phyloP scores from a whole-genome alignment of 495 filamentous ascomycete species.

The Articulospora tetracladia region DNA sequence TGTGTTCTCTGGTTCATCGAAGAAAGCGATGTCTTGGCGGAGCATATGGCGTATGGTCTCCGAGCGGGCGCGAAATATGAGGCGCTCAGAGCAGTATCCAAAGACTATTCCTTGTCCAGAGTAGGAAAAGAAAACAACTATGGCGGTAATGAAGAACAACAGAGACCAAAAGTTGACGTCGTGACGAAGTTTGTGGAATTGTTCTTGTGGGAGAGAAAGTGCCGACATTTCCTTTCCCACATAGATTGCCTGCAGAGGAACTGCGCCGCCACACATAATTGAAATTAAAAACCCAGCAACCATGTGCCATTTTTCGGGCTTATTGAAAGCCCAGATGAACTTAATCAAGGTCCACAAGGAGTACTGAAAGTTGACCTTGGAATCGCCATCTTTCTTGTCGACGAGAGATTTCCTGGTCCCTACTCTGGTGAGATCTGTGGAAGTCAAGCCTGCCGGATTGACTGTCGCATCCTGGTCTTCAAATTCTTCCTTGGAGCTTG shows the following conservation, averaged over 20 bases:
- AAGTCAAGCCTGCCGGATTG: background rate
- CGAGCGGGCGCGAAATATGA: constrained; percentile 31
- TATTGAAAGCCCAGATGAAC: constrained; percentile 77
- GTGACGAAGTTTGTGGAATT: constrained; percentile 11
- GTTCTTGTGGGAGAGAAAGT: background rate
- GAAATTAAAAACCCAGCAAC: constrained; percentile 67
- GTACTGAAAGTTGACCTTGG: constrained; percentile 29
- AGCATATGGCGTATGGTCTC: constrained; percentile 54
- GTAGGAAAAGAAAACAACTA: constrained; percentile 35
- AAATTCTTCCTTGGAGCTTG: background rate
- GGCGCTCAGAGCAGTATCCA: constrained; percentile 52
- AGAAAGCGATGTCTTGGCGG: constrained; percentile 57
- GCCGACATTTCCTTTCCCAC: constrained; percentile 2
- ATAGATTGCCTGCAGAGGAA: constrained; percentile 65
- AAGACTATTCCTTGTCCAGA: constrained; percentile 30
- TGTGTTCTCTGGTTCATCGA: constrained; percentile 57
- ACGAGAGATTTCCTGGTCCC: background rate
- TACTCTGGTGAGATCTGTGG: background rate
- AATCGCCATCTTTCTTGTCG: background rate
- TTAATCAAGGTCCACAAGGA: constrained; percentile 74
- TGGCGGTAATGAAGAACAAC: constrained; percentile 48
- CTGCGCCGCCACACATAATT: constrained; percentile 71
- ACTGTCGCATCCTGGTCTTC: background rate
- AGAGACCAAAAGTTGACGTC: constrained; percentile 17
- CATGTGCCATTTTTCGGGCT: constrained; percentile 66